Evolutionary conservation across 179 eudicot species (phyloP), one percentile per base, ranked within the genome.

Genomic region (Patellifolia procumbens): DNA sequence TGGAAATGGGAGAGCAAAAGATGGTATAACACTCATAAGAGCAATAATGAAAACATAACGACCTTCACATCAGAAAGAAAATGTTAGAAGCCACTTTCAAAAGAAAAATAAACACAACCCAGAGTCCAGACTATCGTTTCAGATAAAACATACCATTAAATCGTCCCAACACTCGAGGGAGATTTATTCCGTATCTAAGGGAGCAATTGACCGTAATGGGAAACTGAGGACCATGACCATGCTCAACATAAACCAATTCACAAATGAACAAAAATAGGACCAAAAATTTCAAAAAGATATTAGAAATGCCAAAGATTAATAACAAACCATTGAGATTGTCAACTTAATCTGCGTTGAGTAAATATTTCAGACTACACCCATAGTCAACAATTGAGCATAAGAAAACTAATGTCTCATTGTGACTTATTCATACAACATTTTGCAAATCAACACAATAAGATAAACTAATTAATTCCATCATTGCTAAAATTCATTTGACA

Each of bases 111-210:
- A 72, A 46, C 42, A 20, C 17, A 16, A 24, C 49, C 42, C 5
- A 3, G 39, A 35, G 35, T 24, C 71, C 63, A 71, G 32, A 64
- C 76, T 70, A 63, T 60, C 80, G 15, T 28, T 62, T 29, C 32
- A 46, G 37, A 43, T 29, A 26, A 61, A 15, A 72, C 28, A 55
- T 88, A 95, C 99, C 97, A 69, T 76, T 85, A 74, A 84, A 93
- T 69, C 89, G 88, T 35, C 99, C 99, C 76, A 93, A 88, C 62
- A 86, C 97, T 86, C 93, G 99, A 82, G 93, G 91, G 74, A 95
- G 88, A 85, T 93, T 95, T 46, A 89, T 86, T 78, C 99, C 99
- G 83, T 82, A 89, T 73, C 80, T 89, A 16, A 95, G 89, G 83
- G 84, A 67, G 0, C 68, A 65, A 48, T 83, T 81, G 51, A 93